A percentile compares a stretch with the other conserved stretches of the same genome.
Evolutionary conservation across 139 green algal genomes (phyloP).

Genomic region (Deuterostichococcus epilithicus): DNA sequence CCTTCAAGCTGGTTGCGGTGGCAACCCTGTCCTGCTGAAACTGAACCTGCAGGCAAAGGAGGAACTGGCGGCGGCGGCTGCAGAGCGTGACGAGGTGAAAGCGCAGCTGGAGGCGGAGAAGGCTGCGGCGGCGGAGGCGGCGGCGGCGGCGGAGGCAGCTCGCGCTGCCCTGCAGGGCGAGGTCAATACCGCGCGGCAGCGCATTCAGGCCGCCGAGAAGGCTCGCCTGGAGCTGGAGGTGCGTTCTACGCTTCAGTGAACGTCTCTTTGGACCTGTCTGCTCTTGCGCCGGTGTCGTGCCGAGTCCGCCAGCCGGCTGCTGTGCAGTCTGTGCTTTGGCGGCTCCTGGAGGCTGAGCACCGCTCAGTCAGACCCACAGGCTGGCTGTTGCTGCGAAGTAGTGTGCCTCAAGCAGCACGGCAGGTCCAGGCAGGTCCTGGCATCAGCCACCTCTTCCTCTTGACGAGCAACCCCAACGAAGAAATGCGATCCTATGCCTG

Average conservation of each 20-base stretch:
- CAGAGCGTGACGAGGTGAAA: conserved; percentile 12
- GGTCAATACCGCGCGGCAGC: conserved; percentile 47
- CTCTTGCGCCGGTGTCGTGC: no score
- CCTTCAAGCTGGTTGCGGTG: no score
- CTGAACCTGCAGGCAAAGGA: neutral
- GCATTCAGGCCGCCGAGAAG: conserved; percentile 18
- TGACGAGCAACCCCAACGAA: no score
- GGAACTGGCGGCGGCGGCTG: conserved; percentile 7
- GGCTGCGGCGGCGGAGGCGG: neutral
- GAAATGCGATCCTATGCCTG: neutral
- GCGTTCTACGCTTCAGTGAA: neutral
- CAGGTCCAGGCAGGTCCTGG: no score
- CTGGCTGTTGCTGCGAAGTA: no score
- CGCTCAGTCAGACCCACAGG: no score
- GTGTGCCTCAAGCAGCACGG: no score
- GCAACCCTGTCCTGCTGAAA: no score
- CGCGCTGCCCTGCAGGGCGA: conserved; percentile 63
- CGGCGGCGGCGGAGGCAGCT: conserved; percentile 27
- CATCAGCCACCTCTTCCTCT: no score
- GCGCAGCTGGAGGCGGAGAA: conserved; percentile 17
- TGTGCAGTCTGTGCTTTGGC: no score
- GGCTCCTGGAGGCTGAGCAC: no score
- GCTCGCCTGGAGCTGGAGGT: conserved; percentile 25
- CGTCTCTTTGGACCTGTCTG: neutral
- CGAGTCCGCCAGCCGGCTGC: no score